These are phyloP conservation scores for Coniochaeta sp. DNA, from an alignment of 2,329 filamentous ascomycete species.

Conservation along the genomic window DNA sequence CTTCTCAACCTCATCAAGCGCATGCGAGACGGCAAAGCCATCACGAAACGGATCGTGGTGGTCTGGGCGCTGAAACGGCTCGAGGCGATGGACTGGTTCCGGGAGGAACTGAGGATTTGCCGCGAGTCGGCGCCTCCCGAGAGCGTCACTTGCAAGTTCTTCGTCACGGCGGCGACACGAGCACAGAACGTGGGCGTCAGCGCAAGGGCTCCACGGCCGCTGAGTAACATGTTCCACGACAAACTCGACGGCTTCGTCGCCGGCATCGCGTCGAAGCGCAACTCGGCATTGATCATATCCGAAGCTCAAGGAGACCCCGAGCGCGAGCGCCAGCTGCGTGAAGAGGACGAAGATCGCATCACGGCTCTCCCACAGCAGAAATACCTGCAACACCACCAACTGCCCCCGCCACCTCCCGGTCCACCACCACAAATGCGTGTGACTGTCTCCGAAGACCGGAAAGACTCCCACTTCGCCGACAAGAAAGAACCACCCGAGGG, in stretches of 20 bases:
- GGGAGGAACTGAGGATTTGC: conserved; percentile 87
- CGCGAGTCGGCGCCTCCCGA: conserved; percentile 82
- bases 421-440: conserved; percentile 14
- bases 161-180: conserved; percentile 73
- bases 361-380: conserved; percentile 69
- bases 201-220: conserved; percentile 48
- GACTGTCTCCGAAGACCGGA: conserved; percentile 40
- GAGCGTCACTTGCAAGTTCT: conserved; percentile 89
- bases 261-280: conserved; percentile 78
- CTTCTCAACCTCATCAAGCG: conserved; percentile 90
- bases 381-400: conserved; percentile 50
- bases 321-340: conserved; percentile 70
- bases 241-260: conserved; percentile 83
- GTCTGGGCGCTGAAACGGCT: conserved; percentile 90
- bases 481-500: conserved; percentile 20
- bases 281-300: conserved; percentile 74
- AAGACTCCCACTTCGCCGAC: conserved; percentile 36
- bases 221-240: conserved; percentile 74
- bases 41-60: conserved; percentile 83
- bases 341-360: conserved; percentile 78
- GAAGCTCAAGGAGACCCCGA: conserved; percentile 74
- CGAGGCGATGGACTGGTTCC: conserved; percentile 97
- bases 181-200: conserved; percentile 22
- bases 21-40: conserved; percentile 90
- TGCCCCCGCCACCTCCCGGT: conserved; percentile 24